A percentile compares a stretch with the other conserved stretches of the same genome.
Conservation (phyloP, 78 protist genomes). For the Protostelium mycophagum region DNA sequence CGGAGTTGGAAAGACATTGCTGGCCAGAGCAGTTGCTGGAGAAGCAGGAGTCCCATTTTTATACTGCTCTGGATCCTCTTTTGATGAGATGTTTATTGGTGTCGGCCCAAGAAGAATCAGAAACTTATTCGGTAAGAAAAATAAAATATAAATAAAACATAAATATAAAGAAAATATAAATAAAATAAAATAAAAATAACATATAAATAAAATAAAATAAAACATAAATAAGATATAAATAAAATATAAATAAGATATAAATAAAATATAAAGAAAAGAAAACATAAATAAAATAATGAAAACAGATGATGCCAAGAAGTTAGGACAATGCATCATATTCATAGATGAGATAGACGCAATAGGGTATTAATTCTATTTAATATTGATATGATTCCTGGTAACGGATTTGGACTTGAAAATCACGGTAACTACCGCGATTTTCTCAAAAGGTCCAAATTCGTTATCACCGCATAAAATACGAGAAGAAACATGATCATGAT, state of each 20-base stretch:
- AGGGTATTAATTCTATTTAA: slow-evolving; percentile 69
- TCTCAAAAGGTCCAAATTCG: neutral
- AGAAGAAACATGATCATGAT: neutral
- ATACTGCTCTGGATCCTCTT: slow-evolving; percentile 75
- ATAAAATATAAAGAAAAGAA: neutral
- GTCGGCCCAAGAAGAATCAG: slow-evolving; percentile 94
- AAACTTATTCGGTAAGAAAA: slow-evolving; percentile 67
- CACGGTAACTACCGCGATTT: neutral
- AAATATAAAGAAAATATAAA: too few species aligned
- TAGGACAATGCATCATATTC: slow-evolving; percentile 86
- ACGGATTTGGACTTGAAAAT: neutral
- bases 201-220: too few species aligned
- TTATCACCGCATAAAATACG: neutral
- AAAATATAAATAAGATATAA: neutral
- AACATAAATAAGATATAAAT: neutral
- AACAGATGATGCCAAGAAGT: slow-evolving; percentile 43
- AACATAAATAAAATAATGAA: neutral
- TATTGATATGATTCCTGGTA: neutral
- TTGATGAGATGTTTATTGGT: slow-evolving; percentile 94
- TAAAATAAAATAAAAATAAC: too few species aligned
- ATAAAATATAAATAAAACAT: too few species aligned
- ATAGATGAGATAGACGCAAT: slow-evolving; percentile 95
- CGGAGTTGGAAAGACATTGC: slow-evolving; percentile 93
- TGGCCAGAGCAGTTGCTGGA: slow-evolving; percentile 94
- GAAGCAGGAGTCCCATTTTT: slow-evolving; percentile 91